Conservation (phyloP, 2,329 filamentous ascomycete genomes). For the Balansia obtecta region DNA sequence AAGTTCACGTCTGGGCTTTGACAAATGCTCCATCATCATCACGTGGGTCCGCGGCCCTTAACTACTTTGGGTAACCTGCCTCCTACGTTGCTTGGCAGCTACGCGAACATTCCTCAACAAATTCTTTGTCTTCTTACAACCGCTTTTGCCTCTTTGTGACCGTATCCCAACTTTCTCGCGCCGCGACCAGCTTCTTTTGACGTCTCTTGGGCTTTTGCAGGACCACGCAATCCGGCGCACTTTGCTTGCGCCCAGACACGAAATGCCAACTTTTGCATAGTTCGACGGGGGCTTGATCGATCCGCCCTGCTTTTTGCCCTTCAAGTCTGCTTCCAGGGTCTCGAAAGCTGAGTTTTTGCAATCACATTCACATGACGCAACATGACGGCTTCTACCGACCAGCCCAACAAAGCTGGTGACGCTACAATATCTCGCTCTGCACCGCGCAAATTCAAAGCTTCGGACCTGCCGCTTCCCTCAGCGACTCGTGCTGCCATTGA, state of each 20-base stretch:
- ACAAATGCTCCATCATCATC: neutral
- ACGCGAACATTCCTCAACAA: neutral
- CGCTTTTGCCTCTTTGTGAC: neutral
- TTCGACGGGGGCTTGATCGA: neutral
- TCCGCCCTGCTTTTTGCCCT: neutral
- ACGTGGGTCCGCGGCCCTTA: neutral
- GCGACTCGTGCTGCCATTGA: slow-evolving; percentile 65
- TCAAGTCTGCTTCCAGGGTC: neutral
- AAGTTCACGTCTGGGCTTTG: neutral
- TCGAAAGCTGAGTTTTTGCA: too few species aligned
- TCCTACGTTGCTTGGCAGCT: too few species aligned
- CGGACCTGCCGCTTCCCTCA: slow-evolving; percentile 61
- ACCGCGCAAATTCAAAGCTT: slow-evolving; percentile 51
- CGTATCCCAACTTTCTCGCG: neutral
- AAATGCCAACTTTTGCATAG: slow-evolving; percentile 1
- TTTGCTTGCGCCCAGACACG: neutral
- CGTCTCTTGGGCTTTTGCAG: neutral
- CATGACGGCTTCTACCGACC: slow-evolving; percentile 17
- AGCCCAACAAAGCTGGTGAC: slow-evolving; percentile 12
- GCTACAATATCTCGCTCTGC: slow-evolving; percentile 6
- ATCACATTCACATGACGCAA: neutral
- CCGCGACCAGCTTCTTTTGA: neutral
- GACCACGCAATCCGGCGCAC: neutral
- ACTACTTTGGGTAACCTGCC: neutral
- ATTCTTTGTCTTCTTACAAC: neutral